These are phyloP conservation scores for Russula ochroleuca DNA, from an alignment of 768 basidiomycete species.

Conservation along the genomic window DNA sequence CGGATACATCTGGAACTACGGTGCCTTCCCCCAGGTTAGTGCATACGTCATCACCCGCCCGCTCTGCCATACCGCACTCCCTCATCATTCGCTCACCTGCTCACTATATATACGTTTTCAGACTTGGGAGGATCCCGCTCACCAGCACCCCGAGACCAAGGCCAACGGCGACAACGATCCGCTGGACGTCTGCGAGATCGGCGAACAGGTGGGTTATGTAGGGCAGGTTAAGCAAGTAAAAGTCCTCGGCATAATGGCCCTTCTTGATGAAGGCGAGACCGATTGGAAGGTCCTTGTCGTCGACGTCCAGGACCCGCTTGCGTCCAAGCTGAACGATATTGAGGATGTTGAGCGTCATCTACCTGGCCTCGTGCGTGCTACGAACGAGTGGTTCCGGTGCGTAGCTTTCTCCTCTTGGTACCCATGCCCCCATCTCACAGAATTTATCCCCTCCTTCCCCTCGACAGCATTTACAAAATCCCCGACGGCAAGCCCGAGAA, in stretches of 20 bases:
- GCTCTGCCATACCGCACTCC: not conserved
- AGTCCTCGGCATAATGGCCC: constrained; percentile 99
- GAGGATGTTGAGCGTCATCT: constrained; percentile 99
- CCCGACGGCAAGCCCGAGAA: constrained; percentile 97
- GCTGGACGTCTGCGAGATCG: constrained; percentile 99
- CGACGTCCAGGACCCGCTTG: constrained; percentile 92
- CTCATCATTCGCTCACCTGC: constrained; percentile 15
- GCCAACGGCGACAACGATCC: constrained; percentile 99
- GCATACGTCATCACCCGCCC: not conserved
- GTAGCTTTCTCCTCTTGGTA: constrained; percentile 6
- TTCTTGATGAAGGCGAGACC: constrained; percentile 98
- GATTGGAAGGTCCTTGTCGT: constrained; percentile 99
- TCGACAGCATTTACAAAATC: constrained; percentile 84
- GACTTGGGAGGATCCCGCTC: constrained; percentile 97
- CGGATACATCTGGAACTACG: constrained; percentile 99
- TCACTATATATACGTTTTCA: constrained; percentile 34
- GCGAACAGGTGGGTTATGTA: constrained; percentile 94
- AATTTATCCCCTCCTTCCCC: not conserved
- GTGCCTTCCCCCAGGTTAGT: constrained; percentile 93
- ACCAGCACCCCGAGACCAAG: constrained; percentile 91
- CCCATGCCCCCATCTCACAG: not conserved
- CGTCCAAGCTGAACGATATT: constrained; percentile 94
- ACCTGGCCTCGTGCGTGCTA: constrained; percentile 92
- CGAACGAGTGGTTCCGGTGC: constrained; percentile 98
- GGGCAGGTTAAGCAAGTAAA: constrained; percentile 99